A percentile compares a stretch with the other conserved stretches of the same genome.
Evolutionary conservation across 2,329 filamentous ascomycete species (phyloP).

Genomic region (Pseudogymnoascus sp.): DNA sequence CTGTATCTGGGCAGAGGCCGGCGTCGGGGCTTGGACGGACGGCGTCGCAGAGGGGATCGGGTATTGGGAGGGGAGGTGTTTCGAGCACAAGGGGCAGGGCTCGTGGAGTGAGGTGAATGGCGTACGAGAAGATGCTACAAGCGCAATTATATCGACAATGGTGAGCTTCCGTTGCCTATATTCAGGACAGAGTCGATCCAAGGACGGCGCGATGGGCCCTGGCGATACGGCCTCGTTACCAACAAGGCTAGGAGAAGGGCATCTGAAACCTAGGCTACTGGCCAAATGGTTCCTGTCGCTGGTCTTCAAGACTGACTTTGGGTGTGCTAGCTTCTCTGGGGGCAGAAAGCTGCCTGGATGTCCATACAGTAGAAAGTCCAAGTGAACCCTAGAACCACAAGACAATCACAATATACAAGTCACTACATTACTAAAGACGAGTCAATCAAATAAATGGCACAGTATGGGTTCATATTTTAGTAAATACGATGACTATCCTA

Average conservation of each 20-base stretch:
- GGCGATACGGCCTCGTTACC: neutral
- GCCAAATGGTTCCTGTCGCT: neutral
- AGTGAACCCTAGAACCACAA: neutral
- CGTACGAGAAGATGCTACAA: neutral
- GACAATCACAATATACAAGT: neutral
- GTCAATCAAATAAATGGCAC: neutral
- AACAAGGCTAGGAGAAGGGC: neutral
- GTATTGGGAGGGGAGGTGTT: constrained; percentile 39
- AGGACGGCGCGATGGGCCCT: neutral
- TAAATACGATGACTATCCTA: neutral
- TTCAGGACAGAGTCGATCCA: neutral
- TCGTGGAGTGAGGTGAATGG: constrained; percentile 34
- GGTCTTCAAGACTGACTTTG: neutral
- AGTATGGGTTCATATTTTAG: neutral
- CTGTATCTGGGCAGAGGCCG: constrained; percentile 34
- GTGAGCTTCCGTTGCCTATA: neutral
- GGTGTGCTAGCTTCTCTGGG: neutral
- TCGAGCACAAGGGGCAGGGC: constrained; percentile 45
- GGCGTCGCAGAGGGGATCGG: constrained; percentile 26
- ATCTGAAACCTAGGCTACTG: neutral
- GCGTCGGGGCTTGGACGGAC: constrained; percentile 18
- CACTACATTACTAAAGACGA: neutral
- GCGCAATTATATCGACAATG: neutral
- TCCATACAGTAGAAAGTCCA: neutral
- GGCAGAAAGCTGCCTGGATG: neutral